Evolutionary conservation across 78 protist genomes (phyloP), one percentile per base, ranked within the genome.

Genomic region (Chrysochromulina parva): DNA sequence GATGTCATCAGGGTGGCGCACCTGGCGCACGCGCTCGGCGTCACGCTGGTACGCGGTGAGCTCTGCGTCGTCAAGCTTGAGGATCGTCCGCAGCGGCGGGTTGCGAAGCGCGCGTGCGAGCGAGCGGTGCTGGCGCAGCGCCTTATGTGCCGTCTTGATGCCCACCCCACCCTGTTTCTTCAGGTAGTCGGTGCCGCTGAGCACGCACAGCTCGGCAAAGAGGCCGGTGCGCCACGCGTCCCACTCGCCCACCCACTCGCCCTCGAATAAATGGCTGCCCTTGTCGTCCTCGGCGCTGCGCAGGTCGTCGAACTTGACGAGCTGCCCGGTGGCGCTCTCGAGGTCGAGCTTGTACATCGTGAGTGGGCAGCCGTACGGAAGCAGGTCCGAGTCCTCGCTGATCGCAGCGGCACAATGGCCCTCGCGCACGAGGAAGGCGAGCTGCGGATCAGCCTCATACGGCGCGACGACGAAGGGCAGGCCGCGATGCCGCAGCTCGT

Each of bases 321-420:
- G 6, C n/a, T 24, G 17, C 10, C 28, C 57, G 19, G 73, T 4
- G 52, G 4, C 28, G 73, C 60, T 10, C n/a, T 4, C 3, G 19
- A 16, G 52, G 2, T 62, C 89, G 48, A 85, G 89, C 80, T 85
- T 85, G 69, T 13, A 62, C 38, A 85, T 66, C 3, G 3, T 3
- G 62, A 52, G 69, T 20, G 90, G 82, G 52, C 93, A 85, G 57
- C 98, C 98, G 91, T 88, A 98, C 24, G 97, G 96, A 7, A 99
- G 55, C 38, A 99, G 90, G 87, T 98, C 99, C 0, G 98, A 96
- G 93, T 99, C 99, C 62, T 98, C 99, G 0, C 99, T 96, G 28
- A 98, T 85, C 53, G 97, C 96, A 0, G 96, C 96, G 48, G 82
- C 82, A 24, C 90, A 19, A 85, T 24, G 13, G 54, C 92, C 88